Conservation (phyloP, 2,329 filamentous ascomycete genomes). For the Diaporthe capsici region DNA sequence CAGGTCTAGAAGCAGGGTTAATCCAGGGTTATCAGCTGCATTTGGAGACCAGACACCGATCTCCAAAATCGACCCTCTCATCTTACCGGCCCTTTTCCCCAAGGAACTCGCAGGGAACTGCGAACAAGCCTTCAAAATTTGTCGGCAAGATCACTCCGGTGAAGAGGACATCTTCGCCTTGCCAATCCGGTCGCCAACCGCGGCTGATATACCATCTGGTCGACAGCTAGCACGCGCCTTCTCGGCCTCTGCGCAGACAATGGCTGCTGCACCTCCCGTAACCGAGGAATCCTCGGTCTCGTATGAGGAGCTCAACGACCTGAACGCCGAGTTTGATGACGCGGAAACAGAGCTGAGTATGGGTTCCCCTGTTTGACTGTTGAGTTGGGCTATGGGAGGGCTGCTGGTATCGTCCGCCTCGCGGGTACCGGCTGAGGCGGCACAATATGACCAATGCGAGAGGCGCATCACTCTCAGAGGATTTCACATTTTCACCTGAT, state of each 20-base stretch:
- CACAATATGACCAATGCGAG: neutral
- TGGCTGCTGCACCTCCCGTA: conserved; percentile 41
- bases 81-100: conserved; percentile 12
- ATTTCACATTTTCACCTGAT: neutral
- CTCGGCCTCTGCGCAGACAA: conserved; percentile 35
- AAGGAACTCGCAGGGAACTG: conserved; percentile 28
- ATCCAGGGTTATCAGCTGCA: conserved; percentile 25
- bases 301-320: conserved; percentile 82
- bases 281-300: conserved; percentile 62
- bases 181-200: conserved; percentile 28
- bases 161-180: conserved; percentile 34
- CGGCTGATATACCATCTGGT: conserved; percentile 7
- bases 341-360: conserved; percentile 86
- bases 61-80: conserved; percentile 12
- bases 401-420: neutral
- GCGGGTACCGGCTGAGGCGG: neutral
- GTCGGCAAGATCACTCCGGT: conserved; percentile 5
- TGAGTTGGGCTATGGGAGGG: neutral
- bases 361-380: conserved; percentile 52
- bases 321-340: conserved; percentile 89
- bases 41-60: conserved; percentile 8
- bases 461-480: neutral
- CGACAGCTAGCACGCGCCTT: neutral
- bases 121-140: conserved; percentile 31
- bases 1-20: conserved; percentile 5